Evolutionary conservation across 1,139 yeast species (phyloP).

Genomic region (Suhomyces yuchorum): DNA sequence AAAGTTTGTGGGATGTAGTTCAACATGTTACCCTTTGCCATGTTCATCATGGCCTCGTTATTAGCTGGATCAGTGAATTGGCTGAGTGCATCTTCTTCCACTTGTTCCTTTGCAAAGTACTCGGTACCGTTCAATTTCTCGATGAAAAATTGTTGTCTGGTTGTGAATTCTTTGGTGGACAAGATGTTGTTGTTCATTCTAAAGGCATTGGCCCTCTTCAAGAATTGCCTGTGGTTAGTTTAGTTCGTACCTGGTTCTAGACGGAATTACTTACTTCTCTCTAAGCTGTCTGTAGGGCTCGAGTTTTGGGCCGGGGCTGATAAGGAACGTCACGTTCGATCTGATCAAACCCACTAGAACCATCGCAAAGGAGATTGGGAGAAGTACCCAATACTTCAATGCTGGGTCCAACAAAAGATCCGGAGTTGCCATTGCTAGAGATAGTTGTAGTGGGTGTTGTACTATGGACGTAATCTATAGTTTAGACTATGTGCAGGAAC

Average conservation of each 20-base stretch:
- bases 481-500: neutral
- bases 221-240: constrained; percentile 40
- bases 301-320: constrained; percentile 60
- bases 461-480: neutral
- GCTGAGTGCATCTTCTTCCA: constrained; percentile 50
- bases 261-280: constrained; percentile 50
- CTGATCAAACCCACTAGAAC: constrained; percentile 84
- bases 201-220: constrained; percentile 59
- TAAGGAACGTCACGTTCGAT: constrained; percentile 63
- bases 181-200: constrained; percentile 51
- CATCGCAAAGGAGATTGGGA: constrained; percentile 91
- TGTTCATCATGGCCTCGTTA: constrained; percentile 73
- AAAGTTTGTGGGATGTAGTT: constrained; percentile 89
- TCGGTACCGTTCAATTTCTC: constrained; percentile 54
- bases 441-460: neutral
- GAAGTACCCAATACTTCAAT: constrained; percentile 83
- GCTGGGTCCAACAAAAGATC: constrained; percentile 70
- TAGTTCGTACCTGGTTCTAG: too few relatives aligned
- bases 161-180: constrained; percentile 46
- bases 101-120: constrained; percentile 44
- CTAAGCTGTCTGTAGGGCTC: constrained; percentile 54
- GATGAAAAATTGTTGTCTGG: constrained; percentile 48
- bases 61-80: constrained; percentile 72
- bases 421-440: constrained; percentile 19
- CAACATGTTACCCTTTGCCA: constrained; percentile 80